Percentiles rank a stretch among this genome's conserved stretches.
Evolutionary conservation across 1,284 basidiomycete genomes (phyloP).

Genomic region (Trichosporon sp.): DNA sequence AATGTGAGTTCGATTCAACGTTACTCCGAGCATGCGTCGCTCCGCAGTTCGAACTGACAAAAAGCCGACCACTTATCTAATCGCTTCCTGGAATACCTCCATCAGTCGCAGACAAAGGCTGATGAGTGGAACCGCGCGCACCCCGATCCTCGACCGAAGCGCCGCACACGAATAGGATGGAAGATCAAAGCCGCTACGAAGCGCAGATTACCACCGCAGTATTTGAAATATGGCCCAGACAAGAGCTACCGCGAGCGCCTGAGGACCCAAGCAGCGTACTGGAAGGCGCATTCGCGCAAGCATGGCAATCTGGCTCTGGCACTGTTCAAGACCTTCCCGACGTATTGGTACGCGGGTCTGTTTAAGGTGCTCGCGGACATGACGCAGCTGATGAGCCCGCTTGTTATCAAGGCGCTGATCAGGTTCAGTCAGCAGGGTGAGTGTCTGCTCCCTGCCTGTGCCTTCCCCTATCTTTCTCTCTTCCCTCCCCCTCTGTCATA

Average conservation of each 20-base stretch:
- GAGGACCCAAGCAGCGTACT: not conserved
- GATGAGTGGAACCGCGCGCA: constrained; percentile 50
- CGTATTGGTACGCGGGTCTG: constrained; percentile 70
- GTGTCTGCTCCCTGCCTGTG: constrained; percentile 37
- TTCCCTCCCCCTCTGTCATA: too few species aligned
- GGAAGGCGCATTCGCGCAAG: constrained; percentile 47
- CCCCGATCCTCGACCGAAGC: constrained; percentile 52
- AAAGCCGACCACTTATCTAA: constrained; percentile 62
- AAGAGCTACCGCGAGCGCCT: constrained; percentile 23
- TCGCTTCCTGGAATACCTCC: constrained; percentile 47
- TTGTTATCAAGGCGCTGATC: constrained; percentile 70
- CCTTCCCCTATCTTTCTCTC: too few species aligned
- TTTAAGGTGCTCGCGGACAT: constrained; percentile 58
- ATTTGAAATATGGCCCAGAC: constrained; percentile 28
- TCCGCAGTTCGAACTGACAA: constrained; percentile 29
- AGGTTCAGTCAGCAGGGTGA: constrained; percentile 65
- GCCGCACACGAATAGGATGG: constrained; percentile 61
- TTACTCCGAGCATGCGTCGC: not conserved
- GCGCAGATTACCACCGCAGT: constrained; percentile 35
- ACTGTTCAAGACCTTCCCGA: constrained; percentile 70
- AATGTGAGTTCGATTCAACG: constrained; percentile 33
- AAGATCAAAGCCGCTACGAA: constrained; percentile 52
- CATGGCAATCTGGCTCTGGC: constrained; percentile 67
- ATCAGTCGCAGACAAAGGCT: constrained; percentile 38
- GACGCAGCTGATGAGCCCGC: constrained; percentile 66